Base-by-base conservation (phyloP, 2,329 filamentous ascomycete genomes). In the Pleomassaria siparia region DNA sequence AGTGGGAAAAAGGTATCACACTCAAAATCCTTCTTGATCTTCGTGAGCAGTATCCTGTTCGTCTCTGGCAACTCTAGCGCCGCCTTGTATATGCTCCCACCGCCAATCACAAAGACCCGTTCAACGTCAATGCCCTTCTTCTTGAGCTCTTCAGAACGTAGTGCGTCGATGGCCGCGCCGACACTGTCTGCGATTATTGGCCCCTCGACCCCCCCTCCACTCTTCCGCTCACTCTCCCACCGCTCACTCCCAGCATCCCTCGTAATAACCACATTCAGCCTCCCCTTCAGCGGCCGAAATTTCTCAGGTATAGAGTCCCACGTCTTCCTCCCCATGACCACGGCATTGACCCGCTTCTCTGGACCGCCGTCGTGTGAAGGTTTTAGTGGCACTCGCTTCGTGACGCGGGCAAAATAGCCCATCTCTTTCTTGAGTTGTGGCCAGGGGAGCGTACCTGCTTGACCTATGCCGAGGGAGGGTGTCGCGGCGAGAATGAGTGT, bases 271-370 rank as follows among this genome's bases (percentile, higher is more conserved):
- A 96, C 82, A 70, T 96, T 97, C 42, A 91, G 76, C 9, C 94
- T 79, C 53, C 84, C 87, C 51, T 83, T 85, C 26, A 99, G 78
- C 15, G 94, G 94, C 2, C 91, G 81, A 67, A 94, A 91, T 43
- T 78, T 80, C 6, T 77, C 66, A 2, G 94, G 92, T 50, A 99
- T 92, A 55, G 85, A 90, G 43, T 95, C 90, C 86, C 92, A 99
- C 0, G 94, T 99, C 73, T 95, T 96, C 64, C 94, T 88, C 50
- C 94, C 94, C 94, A 99, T 99, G 59, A 99, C 87, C 43, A 97
- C 89, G 15, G 89, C 88, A 70, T 79, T 78, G 25, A 70, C 53
- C 13, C 47, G 57, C 45, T 46, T 44, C 22, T 20, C 30, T 2
- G 46, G 39, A 28, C 22, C 26, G 21, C 9, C n/a, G 4, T 13